Percentiles rank a stretch among this genome's conserved stretches.
phyloP scores from a whole-genome alignment of 2,329 filamentous ascomycete species.

The Trichoderma pleuroti region DNA sequence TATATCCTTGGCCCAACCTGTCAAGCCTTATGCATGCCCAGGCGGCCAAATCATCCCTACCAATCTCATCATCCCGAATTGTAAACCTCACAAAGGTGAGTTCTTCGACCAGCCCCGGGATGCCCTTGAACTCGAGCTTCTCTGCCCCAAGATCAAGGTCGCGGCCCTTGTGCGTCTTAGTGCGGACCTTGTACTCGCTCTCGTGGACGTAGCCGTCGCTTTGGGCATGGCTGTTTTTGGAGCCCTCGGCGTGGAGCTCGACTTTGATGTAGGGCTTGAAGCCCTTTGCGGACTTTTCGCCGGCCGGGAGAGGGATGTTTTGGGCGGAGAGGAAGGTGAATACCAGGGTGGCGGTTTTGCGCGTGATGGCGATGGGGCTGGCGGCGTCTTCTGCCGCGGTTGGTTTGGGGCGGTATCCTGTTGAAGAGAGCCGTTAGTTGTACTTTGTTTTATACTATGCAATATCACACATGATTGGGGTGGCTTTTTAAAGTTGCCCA shows the following conservation, averaged over 20 bases:
- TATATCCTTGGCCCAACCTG: slow-evolving; percentile 69
- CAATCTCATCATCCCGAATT: slow-evolving; percentile 80
- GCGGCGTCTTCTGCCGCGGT: slow-evolving; percentile 22
- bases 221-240: slow-evolving; percentile 39
- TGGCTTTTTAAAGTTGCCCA: not conserved
- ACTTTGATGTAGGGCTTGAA: slow-evolving; percentile 81
- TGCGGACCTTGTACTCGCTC: slow-evolving; percentile 56
- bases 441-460: not conserved
- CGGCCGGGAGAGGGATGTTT: slow-evolving; percentile 62
- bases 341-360: slow-evolving; percentile 63
- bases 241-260: slow-evolving; percentile 77
- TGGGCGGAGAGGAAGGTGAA: slow-evolving; percentile 77
- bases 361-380: slow-evolving; percentile 36
- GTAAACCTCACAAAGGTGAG: slow-evolving; percentile 78
- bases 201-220: slow-evolving; percentile 41
- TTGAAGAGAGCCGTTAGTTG: not conserved
- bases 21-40: slow-evolving; percentile 90
- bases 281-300: slow-evolving; percentile 47
- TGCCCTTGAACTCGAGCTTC: slow-evolving; percentile 52
- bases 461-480: not conserved
- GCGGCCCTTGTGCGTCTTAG: slow-evolving; percentile 54
- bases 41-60: slow-evolving; percentile 72
- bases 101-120: slow-evolving; percentile 60
- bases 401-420: slow-evolving; percentile 32
- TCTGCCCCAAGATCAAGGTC: slow-evolving; percentile 62